A percentile compares a stretch with the other conserved stretches of the same genome.
These are phyloP conservation scores for Neurospora sp. DNA, from an alignment of 495 filamentous ascomycete genomes.

Conservation along the genomic window DNA sequence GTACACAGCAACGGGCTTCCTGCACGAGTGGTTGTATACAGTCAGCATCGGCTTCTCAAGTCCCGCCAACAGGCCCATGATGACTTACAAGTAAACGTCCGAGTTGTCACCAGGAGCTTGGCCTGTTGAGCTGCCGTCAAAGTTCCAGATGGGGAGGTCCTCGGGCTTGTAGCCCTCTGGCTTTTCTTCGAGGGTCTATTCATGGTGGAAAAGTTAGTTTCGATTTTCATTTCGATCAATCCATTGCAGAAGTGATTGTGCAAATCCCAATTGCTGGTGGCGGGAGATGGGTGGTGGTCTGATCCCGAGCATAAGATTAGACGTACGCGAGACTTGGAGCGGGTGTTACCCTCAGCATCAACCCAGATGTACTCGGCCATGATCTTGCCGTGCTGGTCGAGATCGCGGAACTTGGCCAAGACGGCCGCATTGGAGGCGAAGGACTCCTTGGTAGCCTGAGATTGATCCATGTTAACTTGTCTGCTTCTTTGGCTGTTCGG, in stretches of 20 bases:
- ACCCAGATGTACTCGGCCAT: slow-evolving; percentile 90
- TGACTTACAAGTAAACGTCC: slow-evolving; percentile 66
- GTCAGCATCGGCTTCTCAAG: too few relatives aligned
- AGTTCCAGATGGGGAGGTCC: slow-evolving; percentile 94
- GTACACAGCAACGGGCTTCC: slow-evolving; percentile 53
- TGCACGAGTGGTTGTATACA: neutral
- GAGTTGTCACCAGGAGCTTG: slow-evolving; percentile 92
- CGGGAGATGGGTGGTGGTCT: too few relatives aligned
- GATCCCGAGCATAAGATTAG: slow-evolving; percentile 10
- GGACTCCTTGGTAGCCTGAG: neutral
- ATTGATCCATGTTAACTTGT: neutral
- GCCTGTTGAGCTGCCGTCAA: slow-evolving; percentile 73
- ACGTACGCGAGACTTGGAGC: slow-evolving; percentile 84
- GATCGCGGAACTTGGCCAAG: neutral
- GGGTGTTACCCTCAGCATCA: slow-evolving; percentile 61
- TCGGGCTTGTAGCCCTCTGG: slow-evolving; percentile 50
- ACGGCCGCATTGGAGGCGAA: neutral
- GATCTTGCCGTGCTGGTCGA: slow-evolving; percentile 16
- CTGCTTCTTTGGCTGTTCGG: neutral
- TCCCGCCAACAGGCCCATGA: too few relatives aligned
- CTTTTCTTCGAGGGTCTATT: slow-evolving; percentile 50
- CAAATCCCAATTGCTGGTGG: neutral
- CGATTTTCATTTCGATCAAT: slow-evolving; percentile 1
- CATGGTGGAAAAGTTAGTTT: neutral
- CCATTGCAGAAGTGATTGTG: neutral